Evolutionary conservation across 495 filamentous ascomycete species (phyloP).

Genomic region (Amniculicola lignicola): DNA sequence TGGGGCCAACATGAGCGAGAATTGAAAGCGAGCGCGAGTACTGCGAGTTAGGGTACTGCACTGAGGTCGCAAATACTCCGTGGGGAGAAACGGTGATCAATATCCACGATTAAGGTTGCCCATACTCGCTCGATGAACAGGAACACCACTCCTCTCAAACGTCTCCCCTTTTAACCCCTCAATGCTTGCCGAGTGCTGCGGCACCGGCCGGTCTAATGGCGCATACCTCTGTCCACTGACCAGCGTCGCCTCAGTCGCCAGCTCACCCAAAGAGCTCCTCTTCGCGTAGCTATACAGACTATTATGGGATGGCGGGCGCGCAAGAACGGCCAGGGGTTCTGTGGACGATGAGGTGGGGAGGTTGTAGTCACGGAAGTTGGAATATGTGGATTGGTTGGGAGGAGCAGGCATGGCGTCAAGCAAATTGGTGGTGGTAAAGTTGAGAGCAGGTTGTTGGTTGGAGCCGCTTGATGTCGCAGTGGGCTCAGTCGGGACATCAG

Average conservation of each 20-base stretch:
- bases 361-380: conserved; percentile 25
- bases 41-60: no score
- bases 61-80: no score
- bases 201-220: no score
- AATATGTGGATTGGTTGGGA: conserved; percentile 3
- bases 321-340: conserved; percentile 4
- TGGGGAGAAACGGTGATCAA: no score
- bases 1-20: no score
- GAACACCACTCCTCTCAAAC: no score
- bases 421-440: conserved; percentile 17
- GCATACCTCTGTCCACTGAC: conserved; percentile 31
- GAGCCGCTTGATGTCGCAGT: background rate
- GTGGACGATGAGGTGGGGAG: conserved; percentile 17
- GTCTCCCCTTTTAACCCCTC: no score
- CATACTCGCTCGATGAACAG: no score
- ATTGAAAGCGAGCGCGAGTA: no score
- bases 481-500: conserved; percentile 1
- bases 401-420: conserved; percentile 18
- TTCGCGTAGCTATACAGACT: conserved; percentile 27
- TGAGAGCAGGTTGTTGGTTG: background rate
- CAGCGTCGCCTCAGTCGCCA: conserved; percentile 16
- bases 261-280: conserved; percentile 5
- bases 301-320: conserved; percentile 18
- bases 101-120: no score
- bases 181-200: no score